These are phyloP conservation scores for Aureobasidium sp. DNA, from an alignment of 2,329 filamentous ascomycete species.

Conservation along the genomic window DNA sequence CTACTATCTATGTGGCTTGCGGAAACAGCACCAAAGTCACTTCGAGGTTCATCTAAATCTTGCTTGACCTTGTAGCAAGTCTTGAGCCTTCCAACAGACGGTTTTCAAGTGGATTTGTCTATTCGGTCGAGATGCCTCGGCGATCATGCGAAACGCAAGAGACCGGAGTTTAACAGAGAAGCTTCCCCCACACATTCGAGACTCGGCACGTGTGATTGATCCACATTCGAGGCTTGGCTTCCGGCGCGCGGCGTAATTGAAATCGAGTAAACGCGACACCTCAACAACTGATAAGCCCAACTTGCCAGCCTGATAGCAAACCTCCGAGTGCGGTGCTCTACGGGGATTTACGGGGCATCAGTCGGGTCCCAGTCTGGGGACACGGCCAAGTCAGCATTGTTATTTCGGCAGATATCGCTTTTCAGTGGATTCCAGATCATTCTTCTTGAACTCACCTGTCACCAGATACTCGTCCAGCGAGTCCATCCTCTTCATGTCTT, in stretches of 20 bases:
- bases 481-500: slow-evolving; percentile 59
- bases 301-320: not conserved
- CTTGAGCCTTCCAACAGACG: not conserved
- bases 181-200: slow-evolving; percentile 1
- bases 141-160: not conserved
- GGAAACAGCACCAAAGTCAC: not conserved
- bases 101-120: not conserved
- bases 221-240: not conserved
- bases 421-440: not conserved
- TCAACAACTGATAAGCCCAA: slow-evolving; percentile 16
- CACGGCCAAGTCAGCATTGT: not conserved
- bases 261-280: slow-evolving; percentile 8
- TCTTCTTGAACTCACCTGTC: slow-evolving; percentile 50
- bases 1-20: slow-evolving; percentile 5
- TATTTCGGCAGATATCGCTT: not conserved
- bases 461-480: slow-evolving; percentile 64
- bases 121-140: slow-evolving; percentile 4
- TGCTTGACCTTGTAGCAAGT: not conserved
- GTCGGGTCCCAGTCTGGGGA: slow-evolving; percentile 31
- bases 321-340: slow-evolving; percentile 3
- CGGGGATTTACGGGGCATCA: slow-evolving; percentile 22
- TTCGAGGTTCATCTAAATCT: not conserved
- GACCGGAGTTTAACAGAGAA: not conserved
- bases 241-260: slow-evolving; percentile 11
- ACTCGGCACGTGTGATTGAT: not conserved